Percentiles rank a stretch among this genome's conserved stretches.
These are phyloP conservation scores for Solanum chaucha DNA, from an alignment of 257 asterid genomes.

Conservation along the genomic window DNA sequence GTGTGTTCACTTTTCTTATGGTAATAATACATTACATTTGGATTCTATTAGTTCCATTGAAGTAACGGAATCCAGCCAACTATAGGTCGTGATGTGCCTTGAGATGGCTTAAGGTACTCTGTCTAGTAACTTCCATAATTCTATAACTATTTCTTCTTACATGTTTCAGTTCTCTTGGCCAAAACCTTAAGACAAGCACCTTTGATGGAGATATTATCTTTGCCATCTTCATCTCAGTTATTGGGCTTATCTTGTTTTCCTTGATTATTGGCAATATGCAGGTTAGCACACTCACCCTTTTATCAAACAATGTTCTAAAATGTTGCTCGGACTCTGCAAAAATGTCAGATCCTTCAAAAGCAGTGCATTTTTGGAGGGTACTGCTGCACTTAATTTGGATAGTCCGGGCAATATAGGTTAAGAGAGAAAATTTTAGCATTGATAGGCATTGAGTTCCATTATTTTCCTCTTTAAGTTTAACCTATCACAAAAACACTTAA, in stretches of 20 bases:
- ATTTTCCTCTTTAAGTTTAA: neutral
- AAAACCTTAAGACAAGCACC: conserved; percentile 19
- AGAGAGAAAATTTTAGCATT: no score
- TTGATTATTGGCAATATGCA: neutral
- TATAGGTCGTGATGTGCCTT: neutral
- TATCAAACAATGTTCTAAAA: neutral
- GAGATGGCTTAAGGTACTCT: neutral
- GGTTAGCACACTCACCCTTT: neutral
- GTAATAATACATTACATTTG: neutral
- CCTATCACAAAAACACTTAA: neutral
- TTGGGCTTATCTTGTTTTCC: conserved; percentile 4
- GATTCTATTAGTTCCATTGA: no score
- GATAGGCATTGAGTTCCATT: neutral
- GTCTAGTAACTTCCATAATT: neutral
- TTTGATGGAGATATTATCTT: conserved; percentile 13
- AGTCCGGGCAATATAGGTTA: no score
- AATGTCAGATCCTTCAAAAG: no score
- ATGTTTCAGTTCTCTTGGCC: conserved; percentile 24
- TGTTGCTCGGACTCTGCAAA: no score
- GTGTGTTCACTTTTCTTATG: conserved; percentile 11
- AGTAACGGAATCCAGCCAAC: neutral
- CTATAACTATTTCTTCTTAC: neutral
- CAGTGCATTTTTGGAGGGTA: no score
- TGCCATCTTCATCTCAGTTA: conserved; percentile 14
- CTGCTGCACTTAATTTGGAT: no score